A percentile compares a stretch with the other conserved stretches of the same genome.
phyloP scores from a whole-genome alignment of 768 basidiomycete species.

The Antrodiella citrinella region DNA sequence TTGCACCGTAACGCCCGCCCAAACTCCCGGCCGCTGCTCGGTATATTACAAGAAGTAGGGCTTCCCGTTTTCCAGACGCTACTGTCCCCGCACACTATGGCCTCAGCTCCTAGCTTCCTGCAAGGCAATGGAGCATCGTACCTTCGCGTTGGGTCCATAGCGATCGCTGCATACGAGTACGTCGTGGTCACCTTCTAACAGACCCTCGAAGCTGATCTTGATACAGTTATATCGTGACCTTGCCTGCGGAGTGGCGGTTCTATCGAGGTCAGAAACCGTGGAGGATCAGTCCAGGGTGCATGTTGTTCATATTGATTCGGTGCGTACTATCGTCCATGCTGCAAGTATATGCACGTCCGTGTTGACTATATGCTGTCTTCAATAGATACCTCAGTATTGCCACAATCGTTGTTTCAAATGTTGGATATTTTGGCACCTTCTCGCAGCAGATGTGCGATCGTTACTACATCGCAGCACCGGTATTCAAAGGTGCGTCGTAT shows the following conservation, averaged over 20 bases:
- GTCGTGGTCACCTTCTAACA: constrained; percentile 3
- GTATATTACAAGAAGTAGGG: not conserved
- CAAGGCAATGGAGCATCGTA: constrained; percentile 16
- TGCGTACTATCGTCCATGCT: constrained; percentile 15
- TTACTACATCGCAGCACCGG: constrained; percentile 45
- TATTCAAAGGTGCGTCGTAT: constrained; percentile 47
- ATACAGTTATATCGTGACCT: constrained; percentile 17
- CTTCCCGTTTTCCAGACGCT: not conserved
- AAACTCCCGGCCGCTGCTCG: not conserved
- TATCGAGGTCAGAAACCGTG: constrained; percentile 16
- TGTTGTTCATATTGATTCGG: constrained; percentile 47
- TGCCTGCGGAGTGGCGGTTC: constrained; percentile 19
- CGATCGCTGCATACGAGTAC: constrained; percentile 29
- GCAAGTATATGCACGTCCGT: not conserved
- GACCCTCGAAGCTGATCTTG: not conserved
- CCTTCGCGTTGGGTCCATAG: constrained; percentile 24
- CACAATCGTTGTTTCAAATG: constrained; percentile 21
- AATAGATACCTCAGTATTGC: constrained; percentile 17
- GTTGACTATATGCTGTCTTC: not conserved
- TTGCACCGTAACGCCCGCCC: not conserved
- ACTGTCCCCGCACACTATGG: not conserved
- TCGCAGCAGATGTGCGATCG: constrained; percentile 35
- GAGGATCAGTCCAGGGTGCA: constrained; percentile 15
- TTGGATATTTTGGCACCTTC: constrained; percentile 52
- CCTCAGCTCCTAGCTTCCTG: constrained; percentile 4